Evolutionary conservation across 2,329 filamentous ascomycete species (phyloP), one percentile per base, ranked within the genome.

Genomic region (Huntiella omanensis): DNA sequence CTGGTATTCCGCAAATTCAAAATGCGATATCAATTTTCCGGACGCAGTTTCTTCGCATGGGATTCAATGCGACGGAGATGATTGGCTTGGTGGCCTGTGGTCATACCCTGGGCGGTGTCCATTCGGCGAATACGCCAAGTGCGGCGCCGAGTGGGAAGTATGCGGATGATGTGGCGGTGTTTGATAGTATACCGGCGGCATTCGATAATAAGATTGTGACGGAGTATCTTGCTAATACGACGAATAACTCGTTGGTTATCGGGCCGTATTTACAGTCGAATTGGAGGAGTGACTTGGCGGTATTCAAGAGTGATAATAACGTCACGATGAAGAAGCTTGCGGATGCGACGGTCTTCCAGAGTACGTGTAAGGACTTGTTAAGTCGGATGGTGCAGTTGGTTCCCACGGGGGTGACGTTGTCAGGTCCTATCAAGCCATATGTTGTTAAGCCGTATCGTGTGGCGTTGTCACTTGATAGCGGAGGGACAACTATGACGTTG

Each of bases 301-400:
- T 77, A 22, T 79, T 69, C 57, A 68, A 58, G 53, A 63, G 64
- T 1, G 74, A 77, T 53, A 56, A 58, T 2, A 77, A 78, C 56
- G 64, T 58, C 11, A 78, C 74, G 3, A 64, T 77, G 52, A 55
- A 55, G 4, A 58, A 64, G 1, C 56, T 78, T 62, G 55, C 63
- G 3, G 62, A 67, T 46, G 54, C 63, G 0, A 53, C 58, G 1
- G 58, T 57, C 8, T 77, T 74, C 58, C 59, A 59, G 35, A 61
- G 53, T 15, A 59, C 62, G 13, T 79, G 74, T 56, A 59, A 63
- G 52, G 60, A 56, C 3, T 63, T 77, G 13, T 58, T 77, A 35
- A 69, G 73, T 54, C 70, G 68, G 55, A 70, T 78, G 73, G 73
- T 77, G 49, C 70, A 79, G n/a, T 63, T 67, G 3, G 72, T 77